phyloP scores from a whole-genome alignment of 805 yeast species.

The Barnettozyma wickerhamii region DNA sequence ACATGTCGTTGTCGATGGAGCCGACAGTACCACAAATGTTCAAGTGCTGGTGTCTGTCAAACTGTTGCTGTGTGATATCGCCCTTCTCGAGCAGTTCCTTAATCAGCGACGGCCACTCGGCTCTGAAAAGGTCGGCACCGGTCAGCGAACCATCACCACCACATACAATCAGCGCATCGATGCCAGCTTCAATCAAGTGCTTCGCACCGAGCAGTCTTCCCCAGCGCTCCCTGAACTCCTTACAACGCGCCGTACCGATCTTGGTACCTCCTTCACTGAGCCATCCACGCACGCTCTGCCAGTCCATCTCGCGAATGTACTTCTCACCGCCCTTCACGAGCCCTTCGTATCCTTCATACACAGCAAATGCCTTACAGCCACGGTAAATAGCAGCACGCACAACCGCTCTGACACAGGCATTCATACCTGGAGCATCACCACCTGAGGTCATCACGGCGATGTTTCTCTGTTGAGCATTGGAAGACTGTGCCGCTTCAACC shows the following conservation, averaged over 20 bases:
- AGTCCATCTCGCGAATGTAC: constrained; percentile 56
- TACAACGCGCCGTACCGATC: constrained; percentile 76
- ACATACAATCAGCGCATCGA: constrained; percentile 74
- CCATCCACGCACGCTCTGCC: constrained; percentile 75
- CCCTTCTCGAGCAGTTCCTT: constrained; percentile 47
- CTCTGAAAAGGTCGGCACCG: constrained; percentile 73
- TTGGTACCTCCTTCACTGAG: constrained; percentile 69
- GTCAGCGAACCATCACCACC: constrained; percentile 85
- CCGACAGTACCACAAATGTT: constrained; percentile 76
- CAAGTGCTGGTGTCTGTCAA: constrained; percentile 46
- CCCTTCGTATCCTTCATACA: constrained; percentile 94
- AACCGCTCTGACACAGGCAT: constrained; percentile 91
- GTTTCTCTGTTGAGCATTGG: constrained; percentile 27
- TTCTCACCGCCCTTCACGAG: constrained; percentile 75
- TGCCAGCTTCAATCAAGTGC: constrained; percentile 65
- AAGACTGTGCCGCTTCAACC: constrained; percentile 1
- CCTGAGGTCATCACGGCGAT: constrained; percentile 98
- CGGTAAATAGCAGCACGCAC: constrained; percentile 84
- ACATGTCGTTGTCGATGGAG: constrained; percentile 82
- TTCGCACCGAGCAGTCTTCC: constrained; percentile 63
- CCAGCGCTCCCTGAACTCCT: constrained; percentile 58
- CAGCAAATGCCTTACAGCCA: constrained; percentile 87
- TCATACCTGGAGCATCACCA: constrained; percentile 99
- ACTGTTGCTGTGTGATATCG: constrained; percentile 43
- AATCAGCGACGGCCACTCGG: constrained; percentile 73